Evolutionary conservation across 2,329 filamentous ascomycete species (phyloP), one percentile per base, ranked within the genome.

Genomic region (Sporothrix dimorphospora): DNA sequence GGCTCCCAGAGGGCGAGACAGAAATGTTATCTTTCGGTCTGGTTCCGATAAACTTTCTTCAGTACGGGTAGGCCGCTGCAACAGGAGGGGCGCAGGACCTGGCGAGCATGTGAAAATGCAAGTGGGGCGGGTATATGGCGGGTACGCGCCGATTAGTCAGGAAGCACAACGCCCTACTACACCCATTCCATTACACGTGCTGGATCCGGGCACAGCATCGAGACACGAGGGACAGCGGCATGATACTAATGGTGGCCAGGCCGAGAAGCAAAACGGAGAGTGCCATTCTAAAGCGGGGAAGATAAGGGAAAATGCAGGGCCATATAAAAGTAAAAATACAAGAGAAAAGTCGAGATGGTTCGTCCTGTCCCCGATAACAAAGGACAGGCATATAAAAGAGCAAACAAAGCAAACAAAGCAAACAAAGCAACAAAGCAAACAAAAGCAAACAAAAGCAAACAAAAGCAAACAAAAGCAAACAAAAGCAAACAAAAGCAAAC

Each of bases 341-440:
- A n/a, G 19, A 40, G 16, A 34, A 68, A 55, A 72, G 71, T 72
- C 71, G 71, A 72, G 71, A 72, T 69, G 63, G 42, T 69, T 63
- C 53, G 11, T 72, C 70, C 63, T 53, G 59, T 19, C 38, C 53
- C 55, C 40, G 4, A 55, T 21, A 63, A 21, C 19, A 57, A 55
- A 21, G 51, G 24, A 27, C 40, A 71, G 69, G 63, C 42, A 67
- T 34, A 34, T 6, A 49, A 49, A 51, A 65, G 45, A 61, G 42
- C 16, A 57, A n/a, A n/a, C n/a, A n/a, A n/a, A n/a, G n/a, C n/a
- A n/a, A n/a, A n/a, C n/a, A n/a, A n/a, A n/a, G n/a, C n/a, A n/a
- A n/a, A n/a, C n/a, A n/a, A n/a, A n/a, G n/a, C n/a, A n/a, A n/a
- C n/a, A n/a, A n/a, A 38, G 4, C 42, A 42, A 49, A 16, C 19